Base-by-base conservation (phyloP, 176 grass and related monocot genomes). In the Bolboschoenus planiculmis region DNA sequence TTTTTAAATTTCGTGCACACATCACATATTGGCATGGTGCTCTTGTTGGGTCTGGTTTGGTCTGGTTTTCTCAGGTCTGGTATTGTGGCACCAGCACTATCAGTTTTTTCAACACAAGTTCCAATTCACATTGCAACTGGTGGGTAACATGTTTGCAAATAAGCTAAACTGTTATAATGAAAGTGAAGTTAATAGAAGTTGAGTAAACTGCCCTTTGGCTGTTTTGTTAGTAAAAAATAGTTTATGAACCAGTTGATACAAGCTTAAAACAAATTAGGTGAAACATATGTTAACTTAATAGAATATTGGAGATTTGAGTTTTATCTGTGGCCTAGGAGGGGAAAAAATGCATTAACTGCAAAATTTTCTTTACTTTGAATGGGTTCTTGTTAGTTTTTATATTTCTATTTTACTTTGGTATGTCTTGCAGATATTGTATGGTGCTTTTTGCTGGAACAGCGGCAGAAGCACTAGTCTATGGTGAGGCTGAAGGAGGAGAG, bases 401-500 rank as follows among this genome's bases (percentile, higher is more conserved):
- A 66, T 68, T 68, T 40, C 15, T 68, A 39, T 68, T 39, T 39
- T 68, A 68, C 1, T 67, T 29, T 56, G 29, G 50, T 81, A 64
- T 81, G 11, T 27, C 26, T 79, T 78, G 48, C 81, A 98, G 95
- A 79, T 98, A 98, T 73, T 93, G 87, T 71, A 98, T 98, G 90
- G 90, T 98, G 83, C 79, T 98, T 72, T 98, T 98, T 64, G 89
- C 95, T 40, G 95, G 95, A 80, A 93, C 87, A 20, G 95, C 95
- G 44, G 90, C 95, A 11, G 95, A 98, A 87, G 95, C 92, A 80
- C 87, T 98, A 87, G 85, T 95, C 58, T 98, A 95, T 51, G 95
- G 90, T 46, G 95, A 98, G 73, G 95, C 95, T 77, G 92, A 95
- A 88, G 95, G 92, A 14, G 92, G 95, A 93, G 95, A 98, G 78